Conservation (phyloP, 2,329 filamentous ascomycete species). For the Ilyonectria mors-panacis region DNA sequence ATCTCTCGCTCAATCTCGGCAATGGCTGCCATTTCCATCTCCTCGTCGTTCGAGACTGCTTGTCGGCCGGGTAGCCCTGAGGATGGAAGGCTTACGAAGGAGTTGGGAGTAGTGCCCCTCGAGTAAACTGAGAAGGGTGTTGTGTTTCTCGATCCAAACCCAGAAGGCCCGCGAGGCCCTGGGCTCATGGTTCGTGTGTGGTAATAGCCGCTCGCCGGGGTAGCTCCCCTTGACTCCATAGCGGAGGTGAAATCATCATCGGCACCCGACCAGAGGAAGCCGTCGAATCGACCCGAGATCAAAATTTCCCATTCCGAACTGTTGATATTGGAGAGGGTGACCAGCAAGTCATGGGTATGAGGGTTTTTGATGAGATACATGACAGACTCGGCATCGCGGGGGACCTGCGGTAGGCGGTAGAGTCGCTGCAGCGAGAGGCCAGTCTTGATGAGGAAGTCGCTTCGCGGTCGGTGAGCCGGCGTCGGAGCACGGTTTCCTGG, state of each 20-base stretch:
- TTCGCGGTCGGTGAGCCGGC: slow-evolving; percentile 75
- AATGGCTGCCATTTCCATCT: slow-evolving; percentile 90
- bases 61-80: slow-evolving; percentile 62
- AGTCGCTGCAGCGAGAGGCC: slow-evolving; percentile 86
- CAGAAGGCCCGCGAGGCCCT: slow-evolving; percentile 57
- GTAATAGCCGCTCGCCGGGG: slow-evolving; percentile 66
- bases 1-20: slow-evolving; percentile 95
- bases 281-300: slow-evolving; percentile 93
- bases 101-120: slow-evolving; percentile 70
- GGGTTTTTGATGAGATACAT: slow-evolving; percentile 90
- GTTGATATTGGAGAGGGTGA: slow-evolving; percentile 89
- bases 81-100: slow-evolving; percentile 72
- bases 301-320: slow-evolving; percentile 97
- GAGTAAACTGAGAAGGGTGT: slow-evolving; percentile 68
- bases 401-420: slow-evolving; percentile 80
- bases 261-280: slow-evolving; percentile 94
- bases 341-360: slow-evolving; percentile 85
- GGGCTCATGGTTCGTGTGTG: slow-evolving; percentile 57
- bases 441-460: slow-evolving; percentile 81
- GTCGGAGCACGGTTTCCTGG: slow-evolving; percentile 76
- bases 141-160: slow-evolving; percentile 61
- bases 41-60: slow-evolving; percentile 90
- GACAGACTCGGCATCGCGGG: slow-evolving; percentile 88
- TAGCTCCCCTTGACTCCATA: slow-evolving; percentile 68
- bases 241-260: slow-evolving; percentile 69